These are phyloP conservation scores for Mentha longifolia DNA, from an alignment of 257 asterid species.

Conservation along the genomic window DNA sequence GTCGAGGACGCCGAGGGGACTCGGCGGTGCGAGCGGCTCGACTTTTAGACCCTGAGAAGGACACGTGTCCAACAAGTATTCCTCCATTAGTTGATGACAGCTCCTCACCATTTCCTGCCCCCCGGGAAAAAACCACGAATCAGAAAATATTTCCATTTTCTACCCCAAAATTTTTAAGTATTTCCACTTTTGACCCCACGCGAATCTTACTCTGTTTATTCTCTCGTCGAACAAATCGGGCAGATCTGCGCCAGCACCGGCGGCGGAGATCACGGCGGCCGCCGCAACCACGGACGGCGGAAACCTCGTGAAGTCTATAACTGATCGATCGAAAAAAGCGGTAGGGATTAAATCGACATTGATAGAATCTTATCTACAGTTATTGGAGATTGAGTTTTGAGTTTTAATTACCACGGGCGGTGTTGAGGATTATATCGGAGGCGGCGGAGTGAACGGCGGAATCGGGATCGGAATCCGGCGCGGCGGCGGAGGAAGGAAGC, in stretches of 20 bases:
- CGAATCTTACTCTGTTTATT: slow-evolving; percentile 45
- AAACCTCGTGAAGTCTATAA: slow-evolving; percentile 45
- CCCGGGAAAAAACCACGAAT: slow-evolving; percentile 26
- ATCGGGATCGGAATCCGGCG: slow-evolving; percentile 8
- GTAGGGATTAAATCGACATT: not conserved
- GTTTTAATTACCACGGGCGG: slow-evolving; percentile 54
- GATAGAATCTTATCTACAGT: not conserved
- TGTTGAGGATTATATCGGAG: slow-evolving; percentile 45
- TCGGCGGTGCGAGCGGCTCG: slow-evolving; percentile 49
- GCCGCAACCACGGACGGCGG: slow-evolving; percentile 62
- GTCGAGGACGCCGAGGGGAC: slow-evolving; percentile 67
- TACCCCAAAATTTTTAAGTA: slow-evolving; percentile 10
- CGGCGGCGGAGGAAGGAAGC: slow-evolving; percentile 37
- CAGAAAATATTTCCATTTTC: slow-evolving; percentile 11
- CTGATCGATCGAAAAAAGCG: slow-evolving; percentile 37
- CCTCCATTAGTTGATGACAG: slow-evolving; percentile 67
- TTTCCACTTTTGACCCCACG: slow-evolving; percentile 12
- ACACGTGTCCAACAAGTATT: slow-evolving; percentile 63
- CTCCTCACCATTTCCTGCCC: slow-evolving; percentile 60
- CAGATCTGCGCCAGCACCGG: slow-evolving; percentile 37
- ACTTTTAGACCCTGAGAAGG: slow-evolving; percentile 32
- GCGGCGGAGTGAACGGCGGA: slow-evolving; percentile 29
- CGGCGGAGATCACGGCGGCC: slow-evolving; percentile 56
- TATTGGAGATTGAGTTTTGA: slow-evolving; percentile 1
- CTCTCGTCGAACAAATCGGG: slow-evolving; percentile 42